These are phyloP conservation scores for Plasmodium inui DNA, from an alignment of 169 alveolate genomes.

Conservation along the genomic window DNA sequence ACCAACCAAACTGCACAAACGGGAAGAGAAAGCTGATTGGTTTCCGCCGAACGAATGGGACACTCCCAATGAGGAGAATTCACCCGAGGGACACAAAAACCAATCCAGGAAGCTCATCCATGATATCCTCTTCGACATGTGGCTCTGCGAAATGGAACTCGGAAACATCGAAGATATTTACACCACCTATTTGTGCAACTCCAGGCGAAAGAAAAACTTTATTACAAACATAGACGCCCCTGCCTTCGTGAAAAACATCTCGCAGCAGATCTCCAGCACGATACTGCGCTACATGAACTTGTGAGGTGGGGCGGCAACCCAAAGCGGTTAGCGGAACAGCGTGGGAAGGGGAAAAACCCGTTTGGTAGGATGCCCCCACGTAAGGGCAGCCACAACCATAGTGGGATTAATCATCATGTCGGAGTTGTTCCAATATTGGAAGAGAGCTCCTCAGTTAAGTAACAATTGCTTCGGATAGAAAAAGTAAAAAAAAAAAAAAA, in stretches of 20 bases:
- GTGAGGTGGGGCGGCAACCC: neutral
- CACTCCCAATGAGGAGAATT: neutral
- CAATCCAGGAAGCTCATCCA: slow-evolving; percentile 11
- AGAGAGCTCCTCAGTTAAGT: neutral
- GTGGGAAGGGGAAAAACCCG: neutral
- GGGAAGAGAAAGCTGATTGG: neutral
- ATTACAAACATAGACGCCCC: neutral
- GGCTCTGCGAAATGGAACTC: slow-evolving; percentile 62
- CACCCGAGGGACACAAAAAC: neutral
- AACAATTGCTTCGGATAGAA: neutral
- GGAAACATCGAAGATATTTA: slow-evolving; percentile 56
- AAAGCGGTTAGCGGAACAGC: too few relatives aligned
- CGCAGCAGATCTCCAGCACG: slow-evolving; percentile 18
- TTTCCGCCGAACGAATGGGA: neutral
- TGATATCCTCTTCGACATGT: slow-evolving; percentile 29
- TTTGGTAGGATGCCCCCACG: neutral
- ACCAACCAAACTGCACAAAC: neutral
- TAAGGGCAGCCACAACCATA: neutral
- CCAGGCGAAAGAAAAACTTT: neutral
- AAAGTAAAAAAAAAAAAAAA: too few relatives aligned
- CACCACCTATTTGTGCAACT: slow-evolving; percentile 8
- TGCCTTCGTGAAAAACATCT: slow-evolving; percentile 10
- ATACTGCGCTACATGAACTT: slow-evolving; percentile 1
- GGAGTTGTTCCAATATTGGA: neutral
- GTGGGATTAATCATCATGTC: neutral